Percentiles rank a stretch among this genome's conserved stretches.
These are phyloP conservation scores for Rhodotorula babjevae DNA, from an alignment of 768 basidiomycete genomes.

Conservation along the genomic window DNA sequence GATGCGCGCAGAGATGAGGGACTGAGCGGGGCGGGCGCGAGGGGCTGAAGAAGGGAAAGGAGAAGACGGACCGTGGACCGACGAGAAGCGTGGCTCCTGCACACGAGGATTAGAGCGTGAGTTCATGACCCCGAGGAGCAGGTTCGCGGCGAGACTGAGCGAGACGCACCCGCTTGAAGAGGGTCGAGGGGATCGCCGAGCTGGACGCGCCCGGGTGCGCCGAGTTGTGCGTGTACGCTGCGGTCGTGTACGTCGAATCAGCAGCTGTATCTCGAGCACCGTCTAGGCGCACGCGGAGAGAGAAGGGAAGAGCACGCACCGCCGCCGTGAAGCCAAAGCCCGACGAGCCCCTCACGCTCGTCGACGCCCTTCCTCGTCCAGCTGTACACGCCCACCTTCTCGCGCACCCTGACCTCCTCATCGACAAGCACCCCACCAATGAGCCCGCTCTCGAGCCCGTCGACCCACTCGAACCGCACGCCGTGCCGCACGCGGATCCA, in stretches of 20 bases:
- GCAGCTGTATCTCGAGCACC: neutral
- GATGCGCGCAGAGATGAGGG: neutral
- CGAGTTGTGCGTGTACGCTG: conserved; percentile 15
- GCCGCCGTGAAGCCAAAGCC: conserved; percentile 47
- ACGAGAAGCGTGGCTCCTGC: conserved; percentile 9
- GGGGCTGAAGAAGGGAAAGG: neutral
- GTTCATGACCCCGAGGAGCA: too few species aligned
- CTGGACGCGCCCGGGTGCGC: conserved; percentile 16
- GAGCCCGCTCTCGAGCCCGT: neutral
- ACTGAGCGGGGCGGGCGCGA: neutral
- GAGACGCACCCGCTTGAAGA: conserved; percentile 31
- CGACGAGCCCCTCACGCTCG: conserved; percentile 37
- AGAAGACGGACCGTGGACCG: neutral
- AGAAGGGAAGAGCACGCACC: neutral
- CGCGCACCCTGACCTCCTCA: neutral
- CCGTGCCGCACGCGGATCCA: neutral
- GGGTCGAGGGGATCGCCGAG: neutral
- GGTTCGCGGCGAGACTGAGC: too few species aligned
- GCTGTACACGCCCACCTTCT: conserved; percentile 16
- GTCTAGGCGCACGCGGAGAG: too few species aligned
- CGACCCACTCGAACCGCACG: conserved; percentile 21
- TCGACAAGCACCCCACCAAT: neutral
- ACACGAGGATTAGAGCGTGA: too few species aligned
- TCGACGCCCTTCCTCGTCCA: conserved; percentile 9
- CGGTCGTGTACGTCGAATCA: neutral